phyloP scores from a whole-genome alignment of 2,329 filamentous ascomycete genomes.

The Alternaria ethzedia region DNA sequence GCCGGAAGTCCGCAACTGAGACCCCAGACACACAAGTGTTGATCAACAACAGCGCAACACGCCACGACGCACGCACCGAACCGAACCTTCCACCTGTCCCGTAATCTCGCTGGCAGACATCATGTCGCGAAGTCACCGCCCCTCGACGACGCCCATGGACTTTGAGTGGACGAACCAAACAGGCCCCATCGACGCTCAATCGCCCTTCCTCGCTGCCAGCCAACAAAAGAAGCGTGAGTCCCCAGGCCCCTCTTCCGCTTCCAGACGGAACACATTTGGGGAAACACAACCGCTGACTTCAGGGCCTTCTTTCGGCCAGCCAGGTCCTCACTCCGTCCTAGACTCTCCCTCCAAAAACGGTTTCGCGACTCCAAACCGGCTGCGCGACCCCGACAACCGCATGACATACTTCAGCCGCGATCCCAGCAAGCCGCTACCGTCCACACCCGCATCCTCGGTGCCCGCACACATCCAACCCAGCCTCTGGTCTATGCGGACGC shows the following conservation, averaged over 20 bases:
- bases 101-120: background rate
- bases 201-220: conserved; percentile 53
- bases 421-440: conserved; percentile 48
- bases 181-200: conserved; percentile 54
- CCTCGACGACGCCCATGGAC: conserved; percentile 59
- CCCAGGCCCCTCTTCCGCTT: conserved; percentile 2
- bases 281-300: conserved; percentile 20
- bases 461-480: conserved; percentile 38
- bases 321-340: conserved; percentile 48
- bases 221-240: conserved; percentile 49
- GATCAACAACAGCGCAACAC: conserved; percentile 19
- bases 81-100: background rate
- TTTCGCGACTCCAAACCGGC: conserved; percentile 46
- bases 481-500: conserved; percentile 44
- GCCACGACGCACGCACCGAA: conserved; percentile 11
- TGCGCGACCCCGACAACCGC: conserved; percentile 59
- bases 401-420: conserved; percentile 55
- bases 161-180: conserved; percentile 59
- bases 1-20: conserved; percentile 24
- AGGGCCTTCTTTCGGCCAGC: conserved; percentile 14
- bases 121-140: conserved; percentile 43
- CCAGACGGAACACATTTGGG: background rate
- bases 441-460: conserved; percentile 23
- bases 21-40: conserved; percentile 16
- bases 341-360: conserved; percentile 57